Evolutionary conservation across 176 grass and related monocot species (phyloP).

Genomic region (Cenchrus purpureus): DNA sequence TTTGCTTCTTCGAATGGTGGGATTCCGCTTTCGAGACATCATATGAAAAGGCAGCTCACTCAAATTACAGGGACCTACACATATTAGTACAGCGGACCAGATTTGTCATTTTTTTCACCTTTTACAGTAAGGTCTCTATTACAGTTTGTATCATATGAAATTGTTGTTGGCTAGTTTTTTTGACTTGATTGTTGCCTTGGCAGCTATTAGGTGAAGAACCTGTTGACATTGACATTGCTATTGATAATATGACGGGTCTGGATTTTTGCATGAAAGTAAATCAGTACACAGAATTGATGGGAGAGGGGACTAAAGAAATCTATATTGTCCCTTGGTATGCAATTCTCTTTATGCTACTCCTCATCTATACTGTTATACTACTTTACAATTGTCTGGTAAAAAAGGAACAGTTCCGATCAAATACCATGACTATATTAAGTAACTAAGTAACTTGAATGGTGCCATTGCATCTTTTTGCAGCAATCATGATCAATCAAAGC

Average conservation of each 20-base stretch:
- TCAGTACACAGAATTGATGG: slow-evolving; percentile 57
- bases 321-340: slow-evolving; percentile 74
- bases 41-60: no score
- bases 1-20: no score
- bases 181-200: slow-evolving; percentile 12
- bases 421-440: background rate
- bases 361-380: background rate
- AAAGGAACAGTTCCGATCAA: background rate
- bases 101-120: no score
- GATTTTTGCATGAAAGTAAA: slow-evolving; percentile 92
- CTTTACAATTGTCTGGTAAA: slow-evolving; percentile 9
- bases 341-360: slow-evolving; percentile 9
- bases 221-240: slow-evolving; percentile 91
- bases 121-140: no score
- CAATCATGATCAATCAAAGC: slow-evolving; percentile 97
- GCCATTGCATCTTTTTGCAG: slow-evolving; percentile 51
- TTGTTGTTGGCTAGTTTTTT: slow-evolving; percentile 13
- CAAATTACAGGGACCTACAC: no score
- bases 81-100: no score
- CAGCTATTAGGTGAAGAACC: slow-evolving; percentile 90
- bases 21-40: no score
- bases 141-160: background rate
- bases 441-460: background rate
- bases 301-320: slow-evolving; percentile 63
- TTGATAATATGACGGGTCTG: slow-evolving; percentile 83